Evolutionary conservation across 768 basidiomycete species (phyloP), one percentile per base, ranked within the genome.

Genomic region (Serpula lacrymans): DNA sequence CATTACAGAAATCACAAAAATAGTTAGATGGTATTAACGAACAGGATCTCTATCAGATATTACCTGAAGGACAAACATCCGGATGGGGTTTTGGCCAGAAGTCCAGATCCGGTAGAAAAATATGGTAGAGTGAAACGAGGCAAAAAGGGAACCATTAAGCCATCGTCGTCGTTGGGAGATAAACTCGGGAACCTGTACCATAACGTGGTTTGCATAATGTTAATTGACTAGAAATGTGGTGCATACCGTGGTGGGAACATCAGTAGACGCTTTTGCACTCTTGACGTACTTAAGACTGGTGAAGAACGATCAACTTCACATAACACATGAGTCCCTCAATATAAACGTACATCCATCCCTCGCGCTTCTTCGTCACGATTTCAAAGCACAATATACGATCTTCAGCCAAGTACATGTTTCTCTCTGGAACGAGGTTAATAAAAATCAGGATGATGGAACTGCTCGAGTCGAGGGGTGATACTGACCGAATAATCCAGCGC

Each of bases 251-350:
- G 90, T 85, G 23, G 94, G 94, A 4, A 95, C 93, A 65, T 98
- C 94, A n/a, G 94, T 97, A 30, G 92, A 77, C 0, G 92, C 94
- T 50, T 94, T 92, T 12, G 94, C 94, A 53, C 80, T 87, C 74
- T 91, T 91, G 62, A 94, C 91, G 57, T 92, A 94, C 62, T 82
- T 84, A 52, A 90, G 65, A 12, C 85, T 88, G 46, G 14, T 53
- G 18, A 49, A 41, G 35, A n/a, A n/a, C n/a, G n/a, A n/a, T n/a
- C n/a, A n/a, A n/a, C n/a, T n/a, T n/a, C n/a, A n/a, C n/a, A n/a
- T n/a, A n/a, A n/a, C n/a, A n/a, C n/a, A n/a, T n/a, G n/a, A n/a
- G n/a, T n/a, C n/a, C n/a, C n/a, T n/a, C 25, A 21, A 9, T 28
- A 18, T 14, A 46, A 29, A 77, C 80, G 56, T 70, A 84, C 86